Base-by-base conservation (phyloP, 2,329 filamentous ascomycete species). In the Stemphylium beticola region DNA sequence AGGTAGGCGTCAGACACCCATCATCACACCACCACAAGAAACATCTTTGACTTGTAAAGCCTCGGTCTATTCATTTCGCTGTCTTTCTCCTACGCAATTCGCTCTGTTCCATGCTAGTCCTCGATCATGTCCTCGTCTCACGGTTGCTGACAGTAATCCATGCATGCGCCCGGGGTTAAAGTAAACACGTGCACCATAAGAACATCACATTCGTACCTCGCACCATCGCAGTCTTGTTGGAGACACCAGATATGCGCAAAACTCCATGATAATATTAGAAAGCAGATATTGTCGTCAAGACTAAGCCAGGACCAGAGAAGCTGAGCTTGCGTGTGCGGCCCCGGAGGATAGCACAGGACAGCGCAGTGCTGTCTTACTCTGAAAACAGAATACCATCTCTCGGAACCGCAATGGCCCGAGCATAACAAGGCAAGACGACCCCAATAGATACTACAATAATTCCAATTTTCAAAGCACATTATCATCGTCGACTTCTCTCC, bases 191-290 rank as follows among this genome's bases (percentile, higher is more conserved):
- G 32, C 5, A 10, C 24, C 24, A 22, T 17, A 11, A 41, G 10
- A 3, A 15, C n/a, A 2, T 9, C 12, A 7, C 11, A 3, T 11
- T 5, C 20, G 8, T 17, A 32, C 6, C 15, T 20, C 24, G 11
- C 14, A 45, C 14, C 32, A 45, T 33, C 15, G 50, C 46, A 12
- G 12, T 18, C 44, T 12, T 22, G 11, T 18, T 26, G 15, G 11
- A 47, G 22, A 24, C 42, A 24, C 18, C 31, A 17, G 4, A 17
- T 24, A 36, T 37, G 31, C 42, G 37, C 49, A 52, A 10, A 52
- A 52, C 49, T 52, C 49, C 42, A 29, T 46, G 34, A 40, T 46
- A 40, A 37, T 22, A 40, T 22, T 31, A 36, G 18, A 45, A 45
- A 45, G 31, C 42, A 45, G 14, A 45, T 15, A 26, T 45, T 37